Evolutionary conservation across 345 rosid genomes (phyloP).

Genomic region (Bretschneidera sinensis): DNA sequence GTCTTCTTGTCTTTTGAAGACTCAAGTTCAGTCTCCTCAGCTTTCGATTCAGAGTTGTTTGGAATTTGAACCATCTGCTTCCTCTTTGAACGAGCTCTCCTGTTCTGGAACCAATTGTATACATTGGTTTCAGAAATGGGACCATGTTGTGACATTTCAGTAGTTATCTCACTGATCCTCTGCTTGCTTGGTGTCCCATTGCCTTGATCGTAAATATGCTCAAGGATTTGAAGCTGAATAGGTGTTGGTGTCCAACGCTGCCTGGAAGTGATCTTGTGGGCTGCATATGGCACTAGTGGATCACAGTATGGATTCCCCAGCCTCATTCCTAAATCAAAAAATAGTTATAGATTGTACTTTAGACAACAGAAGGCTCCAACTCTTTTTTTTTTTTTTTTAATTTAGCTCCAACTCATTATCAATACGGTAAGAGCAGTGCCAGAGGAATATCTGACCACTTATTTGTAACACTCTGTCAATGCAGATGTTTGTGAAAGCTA

Average conservation of each 20-base stretch:
- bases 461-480: too few species aligned
- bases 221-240: constrained; percentile 54
- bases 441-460: too few species aligned
- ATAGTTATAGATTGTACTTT: too few species aligned
- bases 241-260: constrained; percentile 76
- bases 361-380: too few species aligned
- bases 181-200: constrained; percentile 51
- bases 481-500: too few species aligned
- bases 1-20: constrained; percentile 30
- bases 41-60: constrained; percentile 15
- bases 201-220: constrained; percentile 45
- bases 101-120: constrained; percentile 77
- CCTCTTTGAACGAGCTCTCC: constrained; percentile 68
- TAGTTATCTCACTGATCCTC: constrained; percentile 53
- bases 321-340: constrained; percentile 33
- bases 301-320: constrained; percentile 37
- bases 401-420: too few species aligned
- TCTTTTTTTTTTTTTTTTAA: too few species aligned
- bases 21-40: constrained; percentile 25
- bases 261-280: constrained; percentile 44
- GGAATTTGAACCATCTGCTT: constrained; percentile 31
- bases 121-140: constrained; percentile 69
- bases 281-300: constrained; percentile 33
- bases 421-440: too few species aligned
- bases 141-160: constrained; percentile 50